phyloP scores from a whole-genome alignment of 306 rosid genomes.

The Quercus ilex region DNA sequence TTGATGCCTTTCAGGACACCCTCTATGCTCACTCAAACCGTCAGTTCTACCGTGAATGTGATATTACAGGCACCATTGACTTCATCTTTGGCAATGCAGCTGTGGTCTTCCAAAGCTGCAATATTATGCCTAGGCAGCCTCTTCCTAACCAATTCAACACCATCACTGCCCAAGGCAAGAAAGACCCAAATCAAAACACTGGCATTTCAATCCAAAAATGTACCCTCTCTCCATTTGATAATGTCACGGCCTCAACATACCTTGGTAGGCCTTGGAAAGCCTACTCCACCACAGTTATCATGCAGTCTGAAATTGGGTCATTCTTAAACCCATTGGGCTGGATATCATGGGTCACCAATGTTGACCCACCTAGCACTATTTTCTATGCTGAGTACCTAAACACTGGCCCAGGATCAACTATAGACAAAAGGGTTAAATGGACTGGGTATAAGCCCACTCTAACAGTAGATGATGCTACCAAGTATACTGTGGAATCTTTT shows the following conservation, averaged over 20 bases:
- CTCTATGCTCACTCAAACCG: slow-evolving; percentile 91
- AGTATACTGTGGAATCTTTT: slow-evolving; percentile 53
- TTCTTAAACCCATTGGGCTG: slow-evolving; percentile 71
- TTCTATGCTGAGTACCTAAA: slow-evolving; percentile 74
- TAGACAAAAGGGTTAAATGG: slow-evolving; percentile 64
- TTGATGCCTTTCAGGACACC: slow-evolving; percentile 77
- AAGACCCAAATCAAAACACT: slow-evolving; percentile 69
- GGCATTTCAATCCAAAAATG: slow-evolving; percentile 81
- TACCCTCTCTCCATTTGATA: slow-evolving; percentile 25
- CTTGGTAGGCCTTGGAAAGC: slow-evolving; percentile 96
- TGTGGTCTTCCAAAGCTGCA: slow-evolving; percentile 68
- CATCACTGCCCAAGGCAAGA: slow-evolving; percentile 93
- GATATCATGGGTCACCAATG: slow-evolving; percentile 54
- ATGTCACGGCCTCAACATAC: slow-evolving; percentile 54
- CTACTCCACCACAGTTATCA: slow-evolving; percentile 64
- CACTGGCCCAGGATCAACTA: slow-evolving; percentile 55
- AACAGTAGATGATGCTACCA: slow-evolving; percentile 37
- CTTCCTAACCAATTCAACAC: slow-evolving; percentile 76
- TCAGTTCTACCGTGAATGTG: slow-evolving; percentile 84
- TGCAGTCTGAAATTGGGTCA: slow-evolving; percentile 55
- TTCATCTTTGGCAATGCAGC: slow-evolving; percentile 96
- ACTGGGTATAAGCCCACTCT: slow-evolving; percentile 58
- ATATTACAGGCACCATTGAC: slow-evolving; percentile 77
- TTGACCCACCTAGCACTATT: slow-evolving; percentile 58
- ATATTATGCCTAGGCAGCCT: slow-evolving; percentile 71